These are phyloP conservation scores for Penicillium frequentans DNA, from an alignment of 2,329 filamentous ascomycete species.

Conservation along the genomic window DNA sequence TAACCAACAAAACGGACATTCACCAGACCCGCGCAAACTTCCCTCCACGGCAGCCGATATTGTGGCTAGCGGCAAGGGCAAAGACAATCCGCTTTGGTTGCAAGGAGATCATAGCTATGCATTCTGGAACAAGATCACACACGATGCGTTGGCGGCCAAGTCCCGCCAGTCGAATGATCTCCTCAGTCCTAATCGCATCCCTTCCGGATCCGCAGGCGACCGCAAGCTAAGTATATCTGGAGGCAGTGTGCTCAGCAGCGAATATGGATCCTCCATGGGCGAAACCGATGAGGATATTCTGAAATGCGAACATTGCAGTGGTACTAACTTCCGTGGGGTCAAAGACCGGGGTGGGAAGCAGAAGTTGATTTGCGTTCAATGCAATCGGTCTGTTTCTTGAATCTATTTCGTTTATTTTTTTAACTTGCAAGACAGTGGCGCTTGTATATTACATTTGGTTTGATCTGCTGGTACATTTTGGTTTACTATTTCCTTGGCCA, in stretches of 20 bases:
- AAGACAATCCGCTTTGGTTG: slow-evolving; percentile 49
- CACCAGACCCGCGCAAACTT: slow-evolving; percentile 2
- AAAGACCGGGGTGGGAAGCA: slow-evolving; percentile 55
- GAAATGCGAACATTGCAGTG: slow-evolving; percentile 60
- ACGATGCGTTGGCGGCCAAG: slow-evolving; percentile 37
- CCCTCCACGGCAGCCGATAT: slow-evolving; percentile 23
- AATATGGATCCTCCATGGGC: slow-evolving; percentile 45
- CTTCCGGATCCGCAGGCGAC: slow-evolving; percentile 19
- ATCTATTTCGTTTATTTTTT: background rate
- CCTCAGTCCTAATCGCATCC: slow-evolving; percentile 20
- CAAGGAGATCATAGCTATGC: slow-evolving; percentile 53
- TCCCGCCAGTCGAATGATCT: slow-evolving; percentile 22
- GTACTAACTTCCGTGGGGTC: slow-evolving; percentile 63
- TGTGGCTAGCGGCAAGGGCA: slow-evolving; percentile 24
- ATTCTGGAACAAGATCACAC: slow-evolving; percentile 52
- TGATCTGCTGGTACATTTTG: background rate
- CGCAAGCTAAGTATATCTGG: slow-evolving; percentile 45
- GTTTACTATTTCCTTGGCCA: background rate
- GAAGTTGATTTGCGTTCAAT: slow-evolving; percentile 63
- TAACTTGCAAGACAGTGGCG: background rate
- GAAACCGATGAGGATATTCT: slow-evolving; percentile 51
- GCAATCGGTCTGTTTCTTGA: slow-evolving; percentile 33
- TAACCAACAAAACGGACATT: slow-evolving; percentile 1
- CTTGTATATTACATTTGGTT: background rate
- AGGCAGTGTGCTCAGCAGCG: slow-evolving; percentile 58